phyloP scores from a whole-genome alignment of 768 basidiomycete species.

The Punctularia strigosozonata region DNA sequence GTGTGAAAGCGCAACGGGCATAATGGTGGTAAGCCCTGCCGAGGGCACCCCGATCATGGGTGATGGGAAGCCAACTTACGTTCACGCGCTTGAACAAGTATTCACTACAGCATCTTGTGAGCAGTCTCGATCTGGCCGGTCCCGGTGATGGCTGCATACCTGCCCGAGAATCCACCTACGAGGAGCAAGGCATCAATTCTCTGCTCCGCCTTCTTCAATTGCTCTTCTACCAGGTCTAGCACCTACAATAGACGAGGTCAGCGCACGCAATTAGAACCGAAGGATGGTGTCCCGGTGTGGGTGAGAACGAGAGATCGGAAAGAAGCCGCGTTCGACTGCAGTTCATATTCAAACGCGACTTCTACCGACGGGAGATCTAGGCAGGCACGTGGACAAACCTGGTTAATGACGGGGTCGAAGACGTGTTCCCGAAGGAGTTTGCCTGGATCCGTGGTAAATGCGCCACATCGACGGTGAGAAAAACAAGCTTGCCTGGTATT shows the following conservation, averaged over 20 bases:
- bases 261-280: no score
- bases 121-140: not conserved
- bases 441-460: no score
- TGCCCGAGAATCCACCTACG: slow-evolving; percentile 69
- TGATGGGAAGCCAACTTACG: no score
- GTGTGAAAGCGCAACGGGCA: not conserved
- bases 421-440: slow-evolving; percentile 70
- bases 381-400: slow-evolving; percentile 31
- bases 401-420: slow-evolving; percentile 77
- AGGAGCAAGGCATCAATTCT: slow-evolving; percentile 74
- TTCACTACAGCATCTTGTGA: slow-evolving; percentile 44
- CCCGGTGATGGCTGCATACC: no score
- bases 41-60: no score
- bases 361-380: not conserved
- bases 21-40: no score
- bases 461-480: no score
- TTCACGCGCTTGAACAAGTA: slow-evolving; percentile 74
- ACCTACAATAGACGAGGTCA: slow-evolving; percentile 47
- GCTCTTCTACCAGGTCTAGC: slow-evolving; percentile 67
- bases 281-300: no score
- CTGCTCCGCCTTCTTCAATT: slow-evolving; percentile 54
- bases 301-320: no score
- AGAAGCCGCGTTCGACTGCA: no score
- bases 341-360: slow-evolving; percentile 2
- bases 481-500: no score